A percentile compares a stretch with the other conserved stretches of the same genome.
These are phyloP conservation scores for Golubevia pallescens DNA, from an alignment of 1,284 basidiomycete genomes.

Conservation along the genomic window DNA sequence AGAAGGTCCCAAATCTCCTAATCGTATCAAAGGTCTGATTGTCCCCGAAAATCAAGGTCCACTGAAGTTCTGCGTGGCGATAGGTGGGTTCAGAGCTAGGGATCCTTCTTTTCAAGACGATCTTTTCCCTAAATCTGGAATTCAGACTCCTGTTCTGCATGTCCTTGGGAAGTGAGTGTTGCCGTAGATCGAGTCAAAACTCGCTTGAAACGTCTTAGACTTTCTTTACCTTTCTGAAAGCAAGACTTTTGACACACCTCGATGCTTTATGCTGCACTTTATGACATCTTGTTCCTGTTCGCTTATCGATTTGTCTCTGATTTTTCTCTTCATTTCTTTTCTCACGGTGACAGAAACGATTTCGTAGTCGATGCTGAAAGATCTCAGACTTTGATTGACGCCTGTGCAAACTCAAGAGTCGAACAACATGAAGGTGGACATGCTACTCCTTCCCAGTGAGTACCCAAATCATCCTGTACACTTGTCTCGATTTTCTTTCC, in stretches of 20 bases:
- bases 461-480: too few relatives aligned
- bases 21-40: constrained; percentile 23
- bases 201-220: too few relatives aligned
- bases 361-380: constrained; percentile 18
- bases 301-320: background rate
- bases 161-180: constrained; percentile 29
- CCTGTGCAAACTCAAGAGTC: constrained; percentile 39
- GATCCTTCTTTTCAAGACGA: background rate
- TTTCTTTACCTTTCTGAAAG: too few relatives aligned
- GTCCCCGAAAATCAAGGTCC: constrained; percentile 28
- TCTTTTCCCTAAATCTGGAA: constrained; percentile 11
- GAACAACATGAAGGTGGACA: constrained; percentile 60
- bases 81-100: constrained; percentile 51
- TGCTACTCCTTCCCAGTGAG: constrained; percentile 49
- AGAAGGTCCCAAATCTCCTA: constrained; percentile 32
- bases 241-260: constrained; percentile 4
- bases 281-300: background rate
- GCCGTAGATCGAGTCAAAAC: background rate
- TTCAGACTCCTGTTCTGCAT: constrained; percentile 48
- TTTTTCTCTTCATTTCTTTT: background rate
- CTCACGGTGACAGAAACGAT: constrained; percentile 5
- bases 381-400: constrained; percentile 42
- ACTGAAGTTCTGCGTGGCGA: constrained; percentile 48
- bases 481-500: background rate
- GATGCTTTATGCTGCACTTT: background rate